Evolutionary conservation across 768 basidiomycete genomes (phyloP).

Genomic region (Tricholoma terreum): DNA sequence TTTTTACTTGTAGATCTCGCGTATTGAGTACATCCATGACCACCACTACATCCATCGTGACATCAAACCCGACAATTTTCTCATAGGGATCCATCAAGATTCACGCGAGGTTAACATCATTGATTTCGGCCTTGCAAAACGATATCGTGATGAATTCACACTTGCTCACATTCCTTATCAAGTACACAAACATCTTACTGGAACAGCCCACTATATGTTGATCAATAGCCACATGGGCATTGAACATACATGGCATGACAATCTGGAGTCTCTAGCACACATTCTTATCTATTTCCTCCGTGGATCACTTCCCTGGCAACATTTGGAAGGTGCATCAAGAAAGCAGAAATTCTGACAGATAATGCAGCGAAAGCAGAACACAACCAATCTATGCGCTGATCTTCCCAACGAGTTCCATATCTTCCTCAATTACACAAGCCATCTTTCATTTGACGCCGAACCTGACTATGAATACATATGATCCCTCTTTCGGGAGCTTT

Average conservation of each 20-base stretch:
- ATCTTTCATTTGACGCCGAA: slow-evolving; percentile 56
- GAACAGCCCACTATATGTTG: background rate
- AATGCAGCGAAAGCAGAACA: slow-evolving; percentile 37
- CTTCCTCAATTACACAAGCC: slow-evolving; percentile 49
- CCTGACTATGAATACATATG: slow-evolving; percentile 59
- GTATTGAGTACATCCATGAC: background rate
- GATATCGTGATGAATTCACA: background rate
- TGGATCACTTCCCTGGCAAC: slow-evolving; percentile 68
- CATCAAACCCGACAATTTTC: slow-evolving; percentile 1
- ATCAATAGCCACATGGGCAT: slow-evolving; percentile 49
- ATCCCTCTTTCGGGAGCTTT: slow-evolving; percentile 41
- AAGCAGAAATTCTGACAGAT: slow-evolving; percentile 4
- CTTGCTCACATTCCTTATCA: background rate
- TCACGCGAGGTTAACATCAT: background rate
- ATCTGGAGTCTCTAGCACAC: slow-evolving; percentile 80
- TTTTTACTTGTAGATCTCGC: background rate
- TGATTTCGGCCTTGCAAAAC: slow-evolving; percentile 3
- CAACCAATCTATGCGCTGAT: slow-evolving; percentile 69
- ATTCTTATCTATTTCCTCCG: slow-evolving; percentile 90
- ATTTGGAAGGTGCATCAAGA: background rate
- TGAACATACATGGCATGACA: slow-evolving; percentile 77
- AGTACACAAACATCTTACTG: background rate
- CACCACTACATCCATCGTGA: background rate
- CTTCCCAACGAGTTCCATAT: slow-evolving; percentile 68
- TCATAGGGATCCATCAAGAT: background rate